Conservation (phyloP, 1,284 basidiomycete genomes). For the Irpex sp. region DNA sequence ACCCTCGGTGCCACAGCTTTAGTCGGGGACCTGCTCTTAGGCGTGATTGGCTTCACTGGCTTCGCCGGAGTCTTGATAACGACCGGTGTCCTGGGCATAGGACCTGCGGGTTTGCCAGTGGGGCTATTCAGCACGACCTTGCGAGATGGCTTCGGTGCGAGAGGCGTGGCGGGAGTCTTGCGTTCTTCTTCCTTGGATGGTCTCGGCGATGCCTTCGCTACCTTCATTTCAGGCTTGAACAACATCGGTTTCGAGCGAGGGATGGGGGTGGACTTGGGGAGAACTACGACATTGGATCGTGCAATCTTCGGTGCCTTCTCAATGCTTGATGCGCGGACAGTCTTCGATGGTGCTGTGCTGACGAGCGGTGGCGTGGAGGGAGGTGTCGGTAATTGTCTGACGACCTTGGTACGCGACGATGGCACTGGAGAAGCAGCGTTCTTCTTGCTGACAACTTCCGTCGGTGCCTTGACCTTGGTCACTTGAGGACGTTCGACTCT, state of each 20-base stretch:
- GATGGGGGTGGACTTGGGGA: background rate
- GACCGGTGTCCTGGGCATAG: background rate
- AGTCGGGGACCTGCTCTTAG: background rate
- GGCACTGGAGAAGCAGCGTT: background rate
- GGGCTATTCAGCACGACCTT: background rate
- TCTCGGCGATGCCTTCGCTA: background rate
- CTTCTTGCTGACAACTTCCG: background rate
- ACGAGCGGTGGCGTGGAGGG: constrained; percentile 4
- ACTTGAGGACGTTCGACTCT: background rate
- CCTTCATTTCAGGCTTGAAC: background rate
- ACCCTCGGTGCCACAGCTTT: background rate
- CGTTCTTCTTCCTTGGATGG: background rate
- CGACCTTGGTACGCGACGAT: background rate
- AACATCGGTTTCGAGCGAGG: background rate
- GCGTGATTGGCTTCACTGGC: background rate
- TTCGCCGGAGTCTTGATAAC: background rate
- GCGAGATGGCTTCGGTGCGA: background rate
- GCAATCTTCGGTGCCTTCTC: background rate
- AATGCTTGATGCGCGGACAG: background rate
- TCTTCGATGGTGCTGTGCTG: too few relatives aligned
- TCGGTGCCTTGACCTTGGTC: background rate
- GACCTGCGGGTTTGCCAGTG: background rate
- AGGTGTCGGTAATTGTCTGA: constrained; percentile 3
- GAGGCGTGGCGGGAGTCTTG: background rate
- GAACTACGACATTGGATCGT: background rate